Conservation (phyloP, 2,329 filamentous ascomycete genomes). For the Metarhizium album region DNA sequence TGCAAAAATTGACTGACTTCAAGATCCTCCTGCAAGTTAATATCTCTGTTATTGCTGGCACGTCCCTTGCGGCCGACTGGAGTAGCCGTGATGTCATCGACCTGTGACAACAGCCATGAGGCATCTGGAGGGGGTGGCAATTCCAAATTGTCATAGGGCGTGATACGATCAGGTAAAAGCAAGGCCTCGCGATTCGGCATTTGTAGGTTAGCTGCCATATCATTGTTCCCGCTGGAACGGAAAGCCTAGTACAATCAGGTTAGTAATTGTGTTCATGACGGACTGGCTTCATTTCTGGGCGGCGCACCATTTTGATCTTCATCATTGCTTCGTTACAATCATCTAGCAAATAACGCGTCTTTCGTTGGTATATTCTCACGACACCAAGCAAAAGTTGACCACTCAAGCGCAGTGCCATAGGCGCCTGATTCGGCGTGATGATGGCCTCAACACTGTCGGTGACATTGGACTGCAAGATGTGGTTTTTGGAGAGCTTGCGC, state of each 20-base stretch:
- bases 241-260: constrained; percentile 59
- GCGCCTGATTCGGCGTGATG: constrained; percentile 83
- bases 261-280: neutral
- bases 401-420: constrained; percentile 87
- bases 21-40: constrained; percentile 58
- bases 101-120: constrained; percentile 68
- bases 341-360: constrained; percentile 90
- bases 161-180: constrained; percentile 84
- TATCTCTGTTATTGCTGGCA: constrained; percentile 50
- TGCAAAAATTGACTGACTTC: constrained; percentile 74
- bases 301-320: constrained; percentile 92
- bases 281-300: neutral
- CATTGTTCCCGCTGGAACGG: constrained; percentile 86
- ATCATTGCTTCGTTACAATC: constrained; percentile 95
- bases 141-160: constrained; percentile 73
- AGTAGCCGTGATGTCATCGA: constrained; percentile 47
- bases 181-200: constrained; percentile 76
- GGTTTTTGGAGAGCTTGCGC: constrained; percentile 95
- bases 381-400: constrained; percentile 92
- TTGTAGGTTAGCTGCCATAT: constrained; percentile 75
- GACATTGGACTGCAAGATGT: constrained; percentile 89
- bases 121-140: constrained; percentile 79
- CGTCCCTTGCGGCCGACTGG: constrained; percentile 47
- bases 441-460: constrained; percentile 92
- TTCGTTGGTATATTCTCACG: constrained; percentile 93